Evolutionary conservation across 306 rosid species (phyloP), one percentile per base, ranked within the genome.

Genomic region (Gillenia trifoliata): DNA sequence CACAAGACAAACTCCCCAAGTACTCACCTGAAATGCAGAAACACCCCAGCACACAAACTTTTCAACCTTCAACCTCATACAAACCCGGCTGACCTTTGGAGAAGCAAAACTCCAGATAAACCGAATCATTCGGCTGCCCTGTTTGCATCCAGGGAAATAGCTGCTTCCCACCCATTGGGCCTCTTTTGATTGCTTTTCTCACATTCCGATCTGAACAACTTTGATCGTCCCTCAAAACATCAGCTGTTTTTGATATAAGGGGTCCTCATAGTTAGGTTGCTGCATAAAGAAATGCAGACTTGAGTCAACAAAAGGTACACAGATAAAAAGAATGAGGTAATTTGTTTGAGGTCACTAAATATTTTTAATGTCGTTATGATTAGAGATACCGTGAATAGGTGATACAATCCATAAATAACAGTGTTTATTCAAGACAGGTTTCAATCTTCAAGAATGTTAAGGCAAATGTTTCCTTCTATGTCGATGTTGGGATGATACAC

Each of bases 401-500:
- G 85, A 71, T 45, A 84, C 59, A 75, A 76, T 38, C 83, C 85
- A 25, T 81, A 84, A 36, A 84, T 75, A 33, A 81, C 56, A 52
- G 88, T 81, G 79, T 79, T 81, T 81, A 29, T 75, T 81, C 20
- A 81, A 78, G 29, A 81, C 83, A 33, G 85, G 85, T 66, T 84
- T 84, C 87, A 84, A 70, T 84, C 85, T 74, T 81, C 83, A 60
- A 84, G 79, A 62, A 84, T 72, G 57, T 81, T 75, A 34, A 84
- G 88, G 68, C 88, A 81, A 68, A 78, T 82, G 47, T 81, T 84
- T 72, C 88, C 85, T 81, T 84, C 88, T 81, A 84, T 71, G 66
- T 81, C 85, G 6, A 84, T 81, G 49, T 84, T 84, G 36, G 87
- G 87, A 84, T 84, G 87, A 65, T 84, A 84, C 25, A 84, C 76